Conservation (phyloP, 2,329 filamentous ascomycete species). For the Dothideomycetes sp. region DNA sequence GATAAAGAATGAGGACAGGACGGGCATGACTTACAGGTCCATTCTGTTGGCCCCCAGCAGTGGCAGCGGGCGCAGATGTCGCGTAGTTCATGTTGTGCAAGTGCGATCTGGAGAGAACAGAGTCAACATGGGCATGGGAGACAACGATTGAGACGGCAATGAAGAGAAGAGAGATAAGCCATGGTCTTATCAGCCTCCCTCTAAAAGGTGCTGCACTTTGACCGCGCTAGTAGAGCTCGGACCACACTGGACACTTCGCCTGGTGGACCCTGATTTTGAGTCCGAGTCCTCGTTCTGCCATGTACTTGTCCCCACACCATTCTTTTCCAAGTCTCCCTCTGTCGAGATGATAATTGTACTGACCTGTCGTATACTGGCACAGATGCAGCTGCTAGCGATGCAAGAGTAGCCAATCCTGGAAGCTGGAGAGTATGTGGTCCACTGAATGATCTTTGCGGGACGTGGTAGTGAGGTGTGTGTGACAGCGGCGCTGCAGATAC, state of each 20-base stretch:
- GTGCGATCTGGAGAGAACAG: slow-evolving; percentile 4
- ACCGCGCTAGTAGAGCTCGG: no score
- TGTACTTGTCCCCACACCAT: no score
- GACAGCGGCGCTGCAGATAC: slow-evolving; percentile 38
- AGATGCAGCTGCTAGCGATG: slow-evolving; percentile 26
- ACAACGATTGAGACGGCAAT: neutral
- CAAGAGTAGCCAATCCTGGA: slow-evolving; percentile 48
- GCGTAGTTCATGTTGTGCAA: slow-evolving; percentile 48
- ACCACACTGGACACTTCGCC: no score
- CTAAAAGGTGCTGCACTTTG: neutral
- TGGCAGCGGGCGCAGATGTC: slow-evolving; percentile 54
- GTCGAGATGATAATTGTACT: no score
- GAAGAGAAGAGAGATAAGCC: slow-evolving; percentile 15
- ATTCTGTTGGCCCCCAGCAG: slow-evolving; percentile 51
- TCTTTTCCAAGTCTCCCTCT: no score
- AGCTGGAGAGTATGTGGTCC: slow-evolving; percentile 31
- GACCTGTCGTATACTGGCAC: slow-evolving; percentile 4
- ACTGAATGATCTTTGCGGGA: slow-evolving; percentile 25
- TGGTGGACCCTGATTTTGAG: no score
- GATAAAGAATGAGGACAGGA: slow-evolving; percentile 9
- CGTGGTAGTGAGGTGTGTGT: slow-evolving; percentile 25
- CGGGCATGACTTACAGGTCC: slow-evolving; percentile 45
- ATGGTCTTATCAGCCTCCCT: neutral
- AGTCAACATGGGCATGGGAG: slow-evolving; percentile 20
- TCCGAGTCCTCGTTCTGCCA: no score